Conservation (phyloP, 768 basidiomycete species). For the Collybia sordida region DNA sequence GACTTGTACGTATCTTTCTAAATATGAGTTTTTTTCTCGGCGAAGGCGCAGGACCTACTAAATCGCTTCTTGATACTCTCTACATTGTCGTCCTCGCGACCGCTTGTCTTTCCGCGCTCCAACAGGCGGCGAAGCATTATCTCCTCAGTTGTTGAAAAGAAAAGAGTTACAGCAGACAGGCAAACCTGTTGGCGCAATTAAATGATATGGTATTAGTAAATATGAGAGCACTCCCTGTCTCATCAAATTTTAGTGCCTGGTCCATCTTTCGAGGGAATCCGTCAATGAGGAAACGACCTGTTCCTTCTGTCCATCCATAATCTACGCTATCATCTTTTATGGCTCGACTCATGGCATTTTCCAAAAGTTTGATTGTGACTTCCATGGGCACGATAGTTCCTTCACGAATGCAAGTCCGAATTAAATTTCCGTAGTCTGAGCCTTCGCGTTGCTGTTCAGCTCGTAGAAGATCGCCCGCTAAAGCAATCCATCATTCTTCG, state of each 20-base stretch:
- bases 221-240: constrained; percentile 51
- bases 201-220: background rate
- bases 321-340: constrained; percentile 42
- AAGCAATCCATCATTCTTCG: constrained; percentile 7
- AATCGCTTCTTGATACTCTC: constrained; percentile 98
- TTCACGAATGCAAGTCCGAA: constrained; percentile 85
- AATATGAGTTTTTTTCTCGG: background rate
- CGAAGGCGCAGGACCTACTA: constrained; percentile 44
- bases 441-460: constrained; percentile 89
- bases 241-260: constrained; percentile 90
- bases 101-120: constrained; percentile 90
- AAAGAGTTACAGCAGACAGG: constrained; percentile 74
- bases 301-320: constrained; percentile 66
- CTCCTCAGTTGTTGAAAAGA: constrained; percentile 84
- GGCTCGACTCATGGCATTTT: constrained; percentile 83
- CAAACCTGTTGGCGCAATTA: constrained; percentile 60
- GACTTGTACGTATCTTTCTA: constrained; percentile 75
- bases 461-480: constrained; percentile 96
- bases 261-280: constrained; percentile 99
- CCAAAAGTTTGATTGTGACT: constrained; percentile 92
- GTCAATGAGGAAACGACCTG: constrained; percentile 90
- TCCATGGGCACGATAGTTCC: constrained; percentile 96
- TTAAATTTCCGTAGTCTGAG: constrained; percentile 80
- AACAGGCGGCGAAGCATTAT: constrained; percentile 85
- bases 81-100: constrained; percentile 92